Evolutionary conservation across 352 stramenopile genomes (phyloP), one percentile per base, ranked within the genome.

Genomic region (Pythium monospermum): DNA sequence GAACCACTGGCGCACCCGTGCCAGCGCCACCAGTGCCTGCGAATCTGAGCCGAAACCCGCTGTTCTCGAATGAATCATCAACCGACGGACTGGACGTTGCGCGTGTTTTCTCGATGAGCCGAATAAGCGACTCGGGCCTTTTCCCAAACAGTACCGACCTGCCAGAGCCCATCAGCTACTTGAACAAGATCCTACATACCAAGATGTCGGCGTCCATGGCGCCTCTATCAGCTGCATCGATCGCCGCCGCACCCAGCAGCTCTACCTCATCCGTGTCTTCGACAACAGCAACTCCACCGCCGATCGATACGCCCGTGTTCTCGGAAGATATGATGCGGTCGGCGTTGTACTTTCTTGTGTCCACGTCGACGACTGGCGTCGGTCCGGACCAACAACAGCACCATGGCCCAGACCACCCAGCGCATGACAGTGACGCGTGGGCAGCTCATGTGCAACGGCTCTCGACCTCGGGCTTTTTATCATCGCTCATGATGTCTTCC

Each of bases 321-420:
- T 85, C 76, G 16, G 76, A 87, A 49, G 71, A 87, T 53, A 58
- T 78, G 28, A 66, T 87, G 37, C 72, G 69, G 43, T 87, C 76
- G 27, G 68, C 76, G 23, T 42, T 85, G 16, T 82, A 82, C 58
- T 87, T 85, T 30, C 57, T 87, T 8, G 63, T 79, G 22, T 85
- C 76, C 1, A 67, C 71, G 27, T 84, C 75, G 16, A 73, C 61
- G 25, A 83, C 71, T 0, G 75, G 72, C 21, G 28, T 65, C 11
- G 68, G 33, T 3, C 32, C 47, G 1, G 33, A 43, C 6, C 37
- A 83, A 22, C 50, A n/a, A n/a, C n/a, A n/a, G n/a, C n/a, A n/a
- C n/a, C n/a, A n/a, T n/a, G n/a, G n/a, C n/a, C n/a, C n/a, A n/a
- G n/a, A n/a, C n/a, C n/a, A n/a, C n/a, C n/a, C n/a, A n/a, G n/a